These are phyloP conservation scores for Ulota crispa DNA, from an alignment of 225 moss, liverwort and hornwort genomes.

Conservation along the genomic window DNA sequence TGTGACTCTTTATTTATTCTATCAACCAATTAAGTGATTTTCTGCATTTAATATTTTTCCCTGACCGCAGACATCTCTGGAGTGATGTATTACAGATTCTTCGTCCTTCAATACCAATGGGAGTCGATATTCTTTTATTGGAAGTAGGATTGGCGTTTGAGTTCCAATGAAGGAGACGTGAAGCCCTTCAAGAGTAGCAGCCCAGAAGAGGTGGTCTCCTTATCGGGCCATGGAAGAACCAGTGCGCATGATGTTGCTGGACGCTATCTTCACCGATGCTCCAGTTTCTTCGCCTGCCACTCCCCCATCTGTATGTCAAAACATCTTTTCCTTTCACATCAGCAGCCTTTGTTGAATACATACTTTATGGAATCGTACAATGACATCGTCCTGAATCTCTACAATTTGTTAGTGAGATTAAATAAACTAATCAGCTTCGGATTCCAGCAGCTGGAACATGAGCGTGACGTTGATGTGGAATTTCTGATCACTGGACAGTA, in stretches of 20 bases:
- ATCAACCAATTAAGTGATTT: not conserved
- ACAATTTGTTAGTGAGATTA: not conserved
- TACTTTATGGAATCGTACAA: not conserved
- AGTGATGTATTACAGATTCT: not conserved
- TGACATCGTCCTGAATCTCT: not conserved
- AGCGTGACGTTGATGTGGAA: not conserved
- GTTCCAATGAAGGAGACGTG: slow-evolving; percentile 16
- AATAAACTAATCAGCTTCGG: not conserved
- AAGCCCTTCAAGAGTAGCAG: not conserved
- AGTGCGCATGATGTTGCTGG: slow-evolving; percentile 63
- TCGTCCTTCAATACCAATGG: not conserved
- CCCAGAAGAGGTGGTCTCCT: slow-evolving; percentile 5
- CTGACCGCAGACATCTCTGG: not conserved
- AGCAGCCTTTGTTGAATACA: not conserved
- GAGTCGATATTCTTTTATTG: not conserved
- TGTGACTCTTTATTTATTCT: not conserved
- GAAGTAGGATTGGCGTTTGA: not conserved
- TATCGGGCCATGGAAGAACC: slow-evolving; percentile 35
- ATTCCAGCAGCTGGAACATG: not conserved
- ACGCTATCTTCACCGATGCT: slow-evolving; percentile 56
- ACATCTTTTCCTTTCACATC: not conserved
- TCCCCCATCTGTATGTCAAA: slow-evolving; percentile 43
- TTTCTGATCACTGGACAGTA: not conserved
- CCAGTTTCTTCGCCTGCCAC: slow-evolving; percentile 36
- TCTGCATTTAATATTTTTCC: not conserved